A percentile compares a stretch with the other conserved stretches of the same genome.
phyloP scores from a whole-genome alignment of 371 early-diverging fungal species.

The Chytridium lagenaria region DNA sequence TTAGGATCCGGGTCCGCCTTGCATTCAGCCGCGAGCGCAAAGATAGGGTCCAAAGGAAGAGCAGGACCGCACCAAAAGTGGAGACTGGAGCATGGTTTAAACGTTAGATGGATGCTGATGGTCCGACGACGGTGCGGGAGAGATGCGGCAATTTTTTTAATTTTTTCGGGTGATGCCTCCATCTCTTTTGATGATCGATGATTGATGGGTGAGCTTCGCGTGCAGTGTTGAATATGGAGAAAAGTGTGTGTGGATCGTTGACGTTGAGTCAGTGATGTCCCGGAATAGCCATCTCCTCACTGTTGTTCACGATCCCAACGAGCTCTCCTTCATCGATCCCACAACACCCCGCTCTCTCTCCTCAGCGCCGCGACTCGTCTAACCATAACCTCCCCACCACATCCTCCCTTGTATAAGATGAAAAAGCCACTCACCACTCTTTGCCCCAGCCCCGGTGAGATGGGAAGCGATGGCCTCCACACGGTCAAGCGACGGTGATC shows the following conservation, averaged over 20 bases:
- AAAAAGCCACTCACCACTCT: neutral
- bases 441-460: neutral
- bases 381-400: neutral
- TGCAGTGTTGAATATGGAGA: no score
- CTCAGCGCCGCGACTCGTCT: neutral
- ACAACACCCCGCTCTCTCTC: no score
- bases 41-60: conserved; percentile 92
- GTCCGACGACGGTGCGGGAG: neutral
- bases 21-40: conserved; percentile 82
- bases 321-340: no score
- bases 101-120: neutral
- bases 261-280: no score
- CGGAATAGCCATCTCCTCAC: no score
- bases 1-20: conserved; percentile 76
- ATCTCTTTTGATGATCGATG: no score
- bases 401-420: neutral
- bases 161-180: neutral
- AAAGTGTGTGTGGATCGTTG: no score
- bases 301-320: no score
- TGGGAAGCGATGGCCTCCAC: conserved; percentile 19
- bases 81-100: neutral
- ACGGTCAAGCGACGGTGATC: neutral
- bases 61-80: conserved; percentile 36
- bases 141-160: neutral
- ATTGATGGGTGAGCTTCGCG: no score